Conservation (phyloP, 2,329 filamentous ascomycete genomes). For the Botrytis elliptica region DNA sequence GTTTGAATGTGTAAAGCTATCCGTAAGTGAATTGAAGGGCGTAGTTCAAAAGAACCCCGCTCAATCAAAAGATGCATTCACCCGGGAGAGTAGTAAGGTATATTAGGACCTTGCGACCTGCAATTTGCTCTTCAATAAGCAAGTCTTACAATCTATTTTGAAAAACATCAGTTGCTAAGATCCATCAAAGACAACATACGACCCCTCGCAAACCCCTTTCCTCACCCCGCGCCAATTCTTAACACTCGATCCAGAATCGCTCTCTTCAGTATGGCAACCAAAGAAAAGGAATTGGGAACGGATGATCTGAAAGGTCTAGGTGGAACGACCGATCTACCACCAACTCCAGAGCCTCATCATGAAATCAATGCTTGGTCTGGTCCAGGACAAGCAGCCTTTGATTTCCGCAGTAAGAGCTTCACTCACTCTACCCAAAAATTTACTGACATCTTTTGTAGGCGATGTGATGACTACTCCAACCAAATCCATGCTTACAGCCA, state of each 20-base stretch:
- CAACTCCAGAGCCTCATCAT: conserved; percentile 20
- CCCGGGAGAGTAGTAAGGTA: neutral
- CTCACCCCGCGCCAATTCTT: neutral
- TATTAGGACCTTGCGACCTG: neutral
- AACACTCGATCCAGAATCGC: neutral
- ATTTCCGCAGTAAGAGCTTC: conserved; percentile 38
- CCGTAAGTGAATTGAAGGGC: neutral
- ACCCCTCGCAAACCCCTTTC: neutral
- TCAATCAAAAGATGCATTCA: neutral
- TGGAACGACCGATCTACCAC: conserved; percentile 24
- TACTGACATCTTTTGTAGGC: conserved; percentile 42
- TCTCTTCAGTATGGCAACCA: neutral
- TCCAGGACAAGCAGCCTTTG: conserved; percentile 39
- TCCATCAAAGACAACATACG: conserved; percentile 12
- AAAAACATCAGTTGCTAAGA: conserved; percentile 3
- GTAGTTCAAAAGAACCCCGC: neutral
- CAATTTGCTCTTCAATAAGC: neutral
- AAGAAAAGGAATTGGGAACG: neutral
- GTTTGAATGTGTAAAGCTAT: neutral
- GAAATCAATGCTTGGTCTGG: conserved; percentile 36
- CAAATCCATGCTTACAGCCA: conserved; percentile 75
- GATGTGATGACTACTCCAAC: conserved; percentile 77
- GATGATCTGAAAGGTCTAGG: conserved; percentile 24
- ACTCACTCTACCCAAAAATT: neutral
- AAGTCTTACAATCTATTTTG: conserved; percentile 1